Conservation (phyloP, 148 eudicot species). For the Rheum nobile region DNA sequence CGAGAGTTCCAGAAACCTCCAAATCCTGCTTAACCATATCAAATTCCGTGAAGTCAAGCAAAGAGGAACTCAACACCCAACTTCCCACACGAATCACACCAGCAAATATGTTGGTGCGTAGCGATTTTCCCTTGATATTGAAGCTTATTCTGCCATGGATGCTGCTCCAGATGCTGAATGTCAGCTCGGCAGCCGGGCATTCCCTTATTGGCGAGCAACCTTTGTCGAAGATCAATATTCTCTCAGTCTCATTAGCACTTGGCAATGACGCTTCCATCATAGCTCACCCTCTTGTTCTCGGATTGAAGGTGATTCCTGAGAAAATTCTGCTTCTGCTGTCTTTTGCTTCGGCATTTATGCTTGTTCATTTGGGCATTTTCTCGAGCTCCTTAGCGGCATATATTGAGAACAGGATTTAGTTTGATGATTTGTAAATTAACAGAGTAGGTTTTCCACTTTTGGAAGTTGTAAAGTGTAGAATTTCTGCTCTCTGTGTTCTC, state of each 20-base stretch:
- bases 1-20: neutral
- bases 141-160: constrained; percentile 7
- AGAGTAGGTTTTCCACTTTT: neutral
- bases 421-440: neutral
- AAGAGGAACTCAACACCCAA: neutral
- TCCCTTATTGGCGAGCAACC: constrained; percentile 24
- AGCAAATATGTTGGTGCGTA: neutral
- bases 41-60: neutral
- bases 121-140: neutral
- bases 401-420: neutral
- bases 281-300: constrained; percentile 25
- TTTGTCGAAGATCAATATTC: constrained; percentile 22
- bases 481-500: neutral
- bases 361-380: constrained; percentile 10
- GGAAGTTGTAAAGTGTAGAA: neutral
- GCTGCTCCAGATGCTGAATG: constrained; percentile 8
- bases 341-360: neutral
- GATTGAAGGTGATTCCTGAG: constrained; percentile 15
- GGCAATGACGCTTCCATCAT: constrained; percentile 15
- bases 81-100: neutral
- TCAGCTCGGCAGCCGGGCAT: constrained; percentile 8
- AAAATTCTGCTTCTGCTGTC: neutral
- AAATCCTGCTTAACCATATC: neutral
- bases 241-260: constrained; percentile 15
- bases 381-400: constrained; percentile 2